A percentile compares a stretch with the other conserved stretches of the same genome.
These are phyloP conservation scores for Hypocrella siamensis DNA, from an alignment of 2,329 filamentous ascomycete genomes.

Conservation along the genomic window DNA sequence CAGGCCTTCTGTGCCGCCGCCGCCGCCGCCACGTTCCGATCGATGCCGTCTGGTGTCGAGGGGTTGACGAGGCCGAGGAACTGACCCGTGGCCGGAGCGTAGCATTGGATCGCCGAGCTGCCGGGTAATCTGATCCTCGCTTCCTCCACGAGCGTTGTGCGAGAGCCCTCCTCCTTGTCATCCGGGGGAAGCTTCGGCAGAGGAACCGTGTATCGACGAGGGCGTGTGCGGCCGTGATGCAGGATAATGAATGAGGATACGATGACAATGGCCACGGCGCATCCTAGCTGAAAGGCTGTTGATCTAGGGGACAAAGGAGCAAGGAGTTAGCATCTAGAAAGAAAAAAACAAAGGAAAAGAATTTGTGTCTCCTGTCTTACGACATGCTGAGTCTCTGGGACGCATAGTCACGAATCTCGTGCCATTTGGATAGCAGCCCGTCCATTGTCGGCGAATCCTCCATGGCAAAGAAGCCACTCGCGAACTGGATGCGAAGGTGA, in stretches of 20 bases:
- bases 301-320: background rate
- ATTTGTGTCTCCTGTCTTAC: background rate
- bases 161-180: background rate
- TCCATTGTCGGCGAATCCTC: too few species aligned
- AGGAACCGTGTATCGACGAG: conserved; percentile 44
- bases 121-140: conserved; percentile 50
- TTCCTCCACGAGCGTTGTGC: conserved; percentile 31
- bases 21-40: conserved; percentile 61
- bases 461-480: background rate
- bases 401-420: background rate
- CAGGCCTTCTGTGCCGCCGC: conserved; percentile 61
- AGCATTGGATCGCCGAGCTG: conserved; percentile 61
- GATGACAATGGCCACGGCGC: conserved; percentile 9
- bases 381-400: background rate
- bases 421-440: background rate
- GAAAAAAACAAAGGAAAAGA: background rate
- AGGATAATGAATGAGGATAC: conserved; percentile 14
- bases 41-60: conserved; percentile 59
- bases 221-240: conserved; percentile 15
- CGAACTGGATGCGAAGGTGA: background rate
- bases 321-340: background rate
- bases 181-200: conserved; percentile 28
- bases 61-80: conserved; percentile 68
- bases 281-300: conserved; percentile 7
- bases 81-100: conserved; percentile 77